phyloP scores from a whole-genome alignment of 1,284 basidiomycete species.

The Ceratobasidium papillatum region DNA sequence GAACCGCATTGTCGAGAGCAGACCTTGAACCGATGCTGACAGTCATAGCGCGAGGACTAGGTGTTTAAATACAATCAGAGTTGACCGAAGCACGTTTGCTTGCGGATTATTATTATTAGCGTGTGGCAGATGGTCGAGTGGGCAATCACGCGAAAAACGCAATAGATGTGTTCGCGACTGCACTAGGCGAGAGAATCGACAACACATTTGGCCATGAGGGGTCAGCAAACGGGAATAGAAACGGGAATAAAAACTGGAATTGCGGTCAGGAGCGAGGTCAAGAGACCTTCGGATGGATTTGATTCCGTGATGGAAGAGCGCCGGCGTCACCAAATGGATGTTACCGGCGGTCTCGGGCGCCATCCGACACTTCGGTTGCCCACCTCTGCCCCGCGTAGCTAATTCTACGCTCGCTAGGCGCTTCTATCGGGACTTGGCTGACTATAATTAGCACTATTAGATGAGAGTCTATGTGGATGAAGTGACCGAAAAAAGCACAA shows the following conservation, averaged over 20 bases:
- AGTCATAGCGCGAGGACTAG: background rate
- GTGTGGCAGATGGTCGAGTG: background rate
- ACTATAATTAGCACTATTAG: background rate
- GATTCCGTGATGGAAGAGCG: background rate
- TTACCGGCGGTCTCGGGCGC: background rate
- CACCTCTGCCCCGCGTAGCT: background rate
- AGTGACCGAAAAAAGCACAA: too few relatives aligned
- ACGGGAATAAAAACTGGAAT: background rate
- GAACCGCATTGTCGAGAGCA: too few relatives aligned
- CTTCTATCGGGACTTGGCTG: background rate
- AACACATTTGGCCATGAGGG: background rate
- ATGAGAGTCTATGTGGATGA: too few relatives aligned
- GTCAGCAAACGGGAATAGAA: background rate
- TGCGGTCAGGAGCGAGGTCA: too few relatives aligned
- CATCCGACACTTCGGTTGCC: background rate
- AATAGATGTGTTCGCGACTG: background rate
- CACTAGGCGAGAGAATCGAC: background rate
- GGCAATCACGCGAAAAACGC: background rate
- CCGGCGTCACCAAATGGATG: background rate
- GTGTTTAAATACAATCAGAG: background rate
- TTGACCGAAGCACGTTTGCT: background rate
- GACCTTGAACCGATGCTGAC: background rate
- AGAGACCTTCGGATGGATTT: background rate
- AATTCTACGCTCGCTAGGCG: background rate
- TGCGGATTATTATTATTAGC: background rate